These are phyloP conservation scores for Tieghemiomyces parasiticus DNA, from an alignment of 192 early-diverging fungal genomes.

Conservation along the genomic window DNA sequence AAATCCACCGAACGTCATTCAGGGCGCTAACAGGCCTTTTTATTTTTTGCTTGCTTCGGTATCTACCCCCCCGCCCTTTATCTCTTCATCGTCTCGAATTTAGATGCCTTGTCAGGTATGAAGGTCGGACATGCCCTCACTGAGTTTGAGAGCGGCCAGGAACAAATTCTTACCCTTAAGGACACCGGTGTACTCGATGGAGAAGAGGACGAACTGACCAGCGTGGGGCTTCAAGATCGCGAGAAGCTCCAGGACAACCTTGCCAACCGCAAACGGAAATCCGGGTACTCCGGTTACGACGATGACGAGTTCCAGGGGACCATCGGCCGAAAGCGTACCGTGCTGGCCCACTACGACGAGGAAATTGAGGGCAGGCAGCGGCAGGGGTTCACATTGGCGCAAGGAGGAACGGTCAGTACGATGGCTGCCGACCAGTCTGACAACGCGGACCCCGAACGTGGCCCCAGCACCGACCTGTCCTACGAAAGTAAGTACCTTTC, in stretches of 20 bases:
- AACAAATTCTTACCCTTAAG: slow-evolving; percentile 75
- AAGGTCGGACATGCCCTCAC: slow-evolving; percentile 53
- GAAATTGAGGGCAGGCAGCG: slow-evolving; percentile 30
- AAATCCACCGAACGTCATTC: too few relatives aligned
- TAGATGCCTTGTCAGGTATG: slow-evolving; percentile 51
- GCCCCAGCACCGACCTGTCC: not conserved
- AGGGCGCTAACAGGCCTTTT: too few relatives aligned
- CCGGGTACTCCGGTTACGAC: slow-evolving; percentile 55
- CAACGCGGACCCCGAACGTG: slow-evolving; percentile 5
- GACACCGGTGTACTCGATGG: slow-evolving; percentile 58
- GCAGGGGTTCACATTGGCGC: slow-evolving; percentile 36
- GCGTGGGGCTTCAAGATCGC: slow-evolving; percentile 44
- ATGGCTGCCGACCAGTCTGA: slow-evolving; percentile 11
- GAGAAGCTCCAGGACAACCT: slow-evolving; percentile 52
- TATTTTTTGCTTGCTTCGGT: too few relatives aligned
- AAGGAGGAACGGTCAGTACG: slow-evolving; percentile 27
- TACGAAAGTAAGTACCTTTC: too few relatives aligned
- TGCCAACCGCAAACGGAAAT: slow-evolving; percentile 53
- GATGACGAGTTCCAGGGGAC: slow-evolving; percentile 46
- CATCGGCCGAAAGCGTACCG: slow-evolving; percentile 31
- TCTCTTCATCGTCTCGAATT: slow-evolving; percentile 6
- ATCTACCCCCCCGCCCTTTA: too few relatives aligned
- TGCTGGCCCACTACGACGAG: slow-evolving; percentile 72
- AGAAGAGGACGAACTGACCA: slow-evolving; percentile 61
- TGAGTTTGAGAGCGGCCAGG: slow-evolving; percentile 49